Base-by-base conservation (phyloP, 2,329 filamentous ascomycete species). In the Colletotrichum nymphaeae region DNA sequence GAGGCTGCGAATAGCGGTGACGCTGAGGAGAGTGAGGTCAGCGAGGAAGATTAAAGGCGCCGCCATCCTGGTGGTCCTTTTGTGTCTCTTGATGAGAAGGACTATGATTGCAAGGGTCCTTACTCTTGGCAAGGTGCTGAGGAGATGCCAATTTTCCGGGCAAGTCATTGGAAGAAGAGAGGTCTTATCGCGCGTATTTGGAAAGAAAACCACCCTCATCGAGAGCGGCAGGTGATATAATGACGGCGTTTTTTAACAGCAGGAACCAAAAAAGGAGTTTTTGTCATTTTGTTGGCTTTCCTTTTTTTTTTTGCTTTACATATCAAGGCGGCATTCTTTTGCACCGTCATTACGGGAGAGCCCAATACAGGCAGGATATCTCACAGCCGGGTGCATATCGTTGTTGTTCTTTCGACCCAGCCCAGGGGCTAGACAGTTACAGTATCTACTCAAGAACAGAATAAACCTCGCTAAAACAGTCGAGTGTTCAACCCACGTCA, bases 21-120 rank as follows among this genome's bases (percentile, higher is more conserved):
- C 30, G 88, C 85, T 46, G 89, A 90, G 65, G 90, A 92, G 80
- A 92, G 90, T 76, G 90, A 91, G 76, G 90, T 92, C 67, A 92
- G 91, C 76, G 91, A 92, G 79, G 91, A 92, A 79, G 91, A 92
- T 78, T 92, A 82, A 52, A 9, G 28, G 7, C 28, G 19, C 4
- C 42, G 7, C 42, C 19, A 3, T 49, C 42, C 19, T 4, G 14
- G 28, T n/a, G 11, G 28, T 30, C 28, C 28, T 7, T 30, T 30
- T 30, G 28, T 2, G 5, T 30, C 28, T 30, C 7, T 30, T 30
- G 28, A 30, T 30, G 28, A 30, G 28, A 30, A 30, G 28, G 28
- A 30, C 28, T 8, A 8, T 30, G 28, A 30, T 30, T 30, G 28
- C 28, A 30, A 30, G 28, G 28, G 28, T 30, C 28, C 28, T 30